Evolutionary conservation across 345 rosid species (phyloP).

Genomic region (Aethionema arabicum): DNA sequence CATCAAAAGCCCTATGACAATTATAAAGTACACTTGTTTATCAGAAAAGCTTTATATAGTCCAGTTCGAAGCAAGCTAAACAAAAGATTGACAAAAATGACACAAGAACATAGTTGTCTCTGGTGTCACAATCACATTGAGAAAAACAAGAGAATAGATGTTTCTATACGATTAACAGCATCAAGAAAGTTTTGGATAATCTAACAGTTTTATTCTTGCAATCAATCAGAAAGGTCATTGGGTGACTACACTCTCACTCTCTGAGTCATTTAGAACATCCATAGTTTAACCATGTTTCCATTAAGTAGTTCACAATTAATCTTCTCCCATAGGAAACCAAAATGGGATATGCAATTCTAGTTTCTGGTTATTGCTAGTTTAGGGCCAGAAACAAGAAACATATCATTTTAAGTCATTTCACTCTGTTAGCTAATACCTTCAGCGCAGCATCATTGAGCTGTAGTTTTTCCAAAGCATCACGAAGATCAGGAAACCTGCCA

Average conservation of each 20-base stretch:
- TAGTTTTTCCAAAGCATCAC: conserved; percentile 94
- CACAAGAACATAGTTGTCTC: conserved; percentile 8
- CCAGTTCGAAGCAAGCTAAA: not conserved
- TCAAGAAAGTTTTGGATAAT: not conserved
- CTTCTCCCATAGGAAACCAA: conserved; percentile 3
- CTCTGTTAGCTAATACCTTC: conserved; percentile 51
- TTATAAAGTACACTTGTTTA: conserved; percentile 7
- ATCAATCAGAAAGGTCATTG: not conserved
- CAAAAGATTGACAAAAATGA: not conserved
- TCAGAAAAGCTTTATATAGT: not conserved
- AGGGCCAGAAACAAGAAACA: conserved; percentile 12
- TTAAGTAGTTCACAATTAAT: not conserved
- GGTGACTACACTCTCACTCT: not conserved
- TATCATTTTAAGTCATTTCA: not conserved
- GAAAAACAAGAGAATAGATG: not conserved
- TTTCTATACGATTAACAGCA: conserved; percentile 3
- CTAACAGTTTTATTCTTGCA: conserved; percentile 4
- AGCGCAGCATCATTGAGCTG: conserved; percentile 98
- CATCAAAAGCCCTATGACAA: not conserved
- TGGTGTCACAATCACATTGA: not conserved
- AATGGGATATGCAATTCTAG: not conserved
- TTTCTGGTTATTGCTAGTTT: not conserved
- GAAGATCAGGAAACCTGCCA: conserved; percentile 84
- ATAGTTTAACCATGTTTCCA: not conserved
- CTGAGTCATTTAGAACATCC: not conserved